A percentile compares a stretch with the other conserved stretches of the same genome.
phyloP scores from a whole-genome alignment of 306 rosid species.

The Fragaria nilgerrensis region DNA sequence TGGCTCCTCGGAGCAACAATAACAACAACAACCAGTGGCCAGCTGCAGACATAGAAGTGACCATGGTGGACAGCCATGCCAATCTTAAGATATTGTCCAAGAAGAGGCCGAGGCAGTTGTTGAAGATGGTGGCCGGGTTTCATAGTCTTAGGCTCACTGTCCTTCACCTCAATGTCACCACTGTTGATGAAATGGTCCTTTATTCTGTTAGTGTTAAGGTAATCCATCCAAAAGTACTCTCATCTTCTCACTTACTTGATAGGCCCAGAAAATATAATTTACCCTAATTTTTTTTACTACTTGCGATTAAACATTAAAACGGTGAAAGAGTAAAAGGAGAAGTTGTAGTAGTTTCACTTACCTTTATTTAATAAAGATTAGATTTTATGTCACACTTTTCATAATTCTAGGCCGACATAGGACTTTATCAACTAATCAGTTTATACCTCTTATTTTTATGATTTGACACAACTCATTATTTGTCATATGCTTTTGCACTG shows the following conservation, averaged over 20 bases:
- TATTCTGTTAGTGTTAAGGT: slow-evolving; percentile 87
- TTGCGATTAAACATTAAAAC: not conserved
- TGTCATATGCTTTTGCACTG: not conserved
- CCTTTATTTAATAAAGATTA: not conserved
- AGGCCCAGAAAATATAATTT: not conserved
- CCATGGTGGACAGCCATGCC: slow-evolving; percentile 83
- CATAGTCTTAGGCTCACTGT: slow-evolving; percentile 56
- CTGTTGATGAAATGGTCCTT: slow-evolving; percentile 56
- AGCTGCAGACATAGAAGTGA: slow-evolving; percentile 77
- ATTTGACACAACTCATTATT: not conserved
- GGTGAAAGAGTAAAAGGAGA: not conserved
- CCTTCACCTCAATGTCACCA: slow-evolving; percentile 83
- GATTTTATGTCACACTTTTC: slow-evolving; percentile 3
- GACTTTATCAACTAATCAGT: not conserved
- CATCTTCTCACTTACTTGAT: not conserved
- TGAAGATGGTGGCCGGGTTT: slow-evolving; percentile 64
- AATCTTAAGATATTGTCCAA: slow-evolving; percentile 65
- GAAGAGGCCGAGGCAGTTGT: slow-evolving; percentile 50
- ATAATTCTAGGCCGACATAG: not conserved
- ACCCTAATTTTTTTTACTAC: not conserved
- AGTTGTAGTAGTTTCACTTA: not conserved
- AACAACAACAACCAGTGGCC: slow-evolving; percentile 30
- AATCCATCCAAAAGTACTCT: not conserved
- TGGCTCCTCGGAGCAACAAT: slow-evolving; percentile 27
- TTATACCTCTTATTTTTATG: slow-evolving; percentile 9